These are phyloP conservation scores for Cardiospermum halicacabum DNA, from an alignment of 345 rosid species.

Conservation along the genomic window DNA sequence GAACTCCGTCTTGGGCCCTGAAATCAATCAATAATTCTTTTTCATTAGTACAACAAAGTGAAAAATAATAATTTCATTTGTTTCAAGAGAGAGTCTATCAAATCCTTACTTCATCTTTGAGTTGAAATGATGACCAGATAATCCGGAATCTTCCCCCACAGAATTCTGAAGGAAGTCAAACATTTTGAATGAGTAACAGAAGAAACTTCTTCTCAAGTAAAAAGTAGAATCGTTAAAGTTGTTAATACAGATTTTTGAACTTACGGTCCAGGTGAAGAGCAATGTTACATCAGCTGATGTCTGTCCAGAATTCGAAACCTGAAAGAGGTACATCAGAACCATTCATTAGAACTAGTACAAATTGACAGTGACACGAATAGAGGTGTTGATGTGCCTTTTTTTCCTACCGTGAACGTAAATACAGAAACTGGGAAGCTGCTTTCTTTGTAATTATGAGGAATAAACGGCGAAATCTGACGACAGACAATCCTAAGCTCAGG, in stretches of 20 bases:
- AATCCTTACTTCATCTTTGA: slow-evolving; percentile 51
- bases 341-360: neutral
- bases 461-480: slow-evolving; percentile 86
- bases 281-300: slow-evolving; percentile 58
- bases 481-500: slow-evolving; percentile 78
- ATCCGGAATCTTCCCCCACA: slow-evolving; percentile 68
- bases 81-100: neutral
- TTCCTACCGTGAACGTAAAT: slow-evolving; percentile 77
- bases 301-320: slow-evolving; percentile 67
- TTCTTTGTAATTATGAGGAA: slow-evolving; percentile 91
- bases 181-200: neutral
- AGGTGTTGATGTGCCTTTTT: neutral
- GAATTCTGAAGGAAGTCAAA: slow-evolving; percentile 53
- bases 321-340: slow-evolving; percentile 21
- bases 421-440: slow-evolving; percentile 87
- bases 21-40: neutral
- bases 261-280: slow-evolving; percentile 93
- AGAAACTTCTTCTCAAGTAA: neutral
- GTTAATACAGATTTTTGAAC: slow-evolving; percentile 4
- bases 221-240: neutral
- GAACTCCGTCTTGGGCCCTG: slow-evolving; percentile 69
- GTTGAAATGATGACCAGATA: slow-evolving; percentile 71
- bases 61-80: neutral
- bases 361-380: neutral
- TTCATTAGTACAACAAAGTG: neutral